Conservation (phyloP, 2,329 filamentous ascomycete genomes). For the Fusarium sp. region DNA sequence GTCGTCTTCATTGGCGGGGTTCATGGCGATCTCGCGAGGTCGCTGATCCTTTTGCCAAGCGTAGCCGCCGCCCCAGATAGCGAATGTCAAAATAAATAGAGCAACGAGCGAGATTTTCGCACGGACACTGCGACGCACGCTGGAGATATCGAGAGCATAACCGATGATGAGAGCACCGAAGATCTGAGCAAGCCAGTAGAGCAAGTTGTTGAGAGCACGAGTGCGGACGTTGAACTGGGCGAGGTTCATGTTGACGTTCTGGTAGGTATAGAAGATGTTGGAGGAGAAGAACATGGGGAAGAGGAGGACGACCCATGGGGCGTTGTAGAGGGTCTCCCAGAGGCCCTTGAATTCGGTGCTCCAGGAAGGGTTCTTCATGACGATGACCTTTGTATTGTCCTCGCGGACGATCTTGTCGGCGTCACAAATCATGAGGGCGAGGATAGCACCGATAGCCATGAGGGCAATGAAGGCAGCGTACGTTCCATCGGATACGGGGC, state of each 20-base stretch:
- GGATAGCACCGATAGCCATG: slow-evolving; percentile 61
- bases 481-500: slow-evolving; percentile 61
- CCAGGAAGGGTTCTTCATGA: slow-evolving; percentile 52
- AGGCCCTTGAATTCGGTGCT: slow-evolving; percentile 52
- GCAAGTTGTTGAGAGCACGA: slow-evolving; percentile 64
- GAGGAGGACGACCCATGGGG: slow-evolving; percentile 51
- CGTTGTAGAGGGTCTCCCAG: slow-evolving; percentile 57
- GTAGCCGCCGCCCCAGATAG: slow-evolving; percentile 71
- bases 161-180: slow-evolving; percentile 63
- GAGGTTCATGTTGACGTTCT: slow-evolving; percentile 67
- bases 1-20: slow-evolving; percentile 49
- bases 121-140: slow-evolving; percentile 57
- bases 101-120: slow-evolving; percentile 60
- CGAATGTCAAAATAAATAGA: slow-evolving; percentile 62
- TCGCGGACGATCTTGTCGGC: slow-evolving; percentile 56
- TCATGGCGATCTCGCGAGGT: slow-evolving; percentile 55
- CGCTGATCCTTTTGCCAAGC: slow-evolving; percentile 70
- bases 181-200: slow-evolving; percentile 69
- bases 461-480: slow-evolving; percentile 62
- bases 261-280: slow-evolving; percentile 68
- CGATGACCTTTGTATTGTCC: slow-evolving; percentile 53
- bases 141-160: slow-evolving; percentile 57
- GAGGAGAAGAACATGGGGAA: slow-evolving; percentile 67
- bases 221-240: slow-evolving; percentile 66
- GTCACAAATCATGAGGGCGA: slow-evolving; percentile 61